Evolutionary conservation across 306 rosid species (phyloP).

Genomic region (Sicyos edulis): DNA sequence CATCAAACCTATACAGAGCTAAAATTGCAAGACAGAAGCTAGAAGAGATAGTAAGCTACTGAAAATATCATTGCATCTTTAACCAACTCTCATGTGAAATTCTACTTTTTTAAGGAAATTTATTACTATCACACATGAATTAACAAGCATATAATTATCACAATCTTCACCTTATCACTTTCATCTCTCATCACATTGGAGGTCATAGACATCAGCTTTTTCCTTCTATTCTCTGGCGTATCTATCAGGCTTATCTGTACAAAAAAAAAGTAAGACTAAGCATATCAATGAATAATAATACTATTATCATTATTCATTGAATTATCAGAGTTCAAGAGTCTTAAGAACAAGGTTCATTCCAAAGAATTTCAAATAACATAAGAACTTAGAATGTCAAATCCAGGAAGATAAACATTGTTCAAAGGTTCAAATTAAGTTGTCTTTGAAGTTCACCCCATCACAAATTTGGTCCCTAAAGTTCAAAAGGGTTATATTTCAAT

Average conservation of each 20-base stretch:
- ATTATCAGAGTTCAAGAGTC: not conserved
- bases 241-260: conserved; percentile 78
- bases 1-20: conserved; percentile 10
- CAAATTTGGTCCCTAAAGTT: not conserved
- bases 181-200: conserved; percentile 91
- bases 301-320: not conserved
- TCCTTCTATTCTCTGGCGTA: conserved; percentile 49
- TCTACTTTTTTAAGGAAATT: not conserved
- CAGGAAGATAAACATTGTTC: not conserved
- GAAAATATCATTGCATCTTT: conserved; percentile 1
- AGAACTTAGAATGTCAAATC: not conserved
- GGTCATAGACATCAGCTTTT: conserved; percentile 63
- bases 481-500: not conserved
- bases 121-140: not conserved
- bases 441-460: not conserved
- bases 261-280: conserved; percentile 12
- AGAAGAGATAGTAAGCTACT: not conserved
- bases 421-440: not conserved
- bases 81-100: not conserved
- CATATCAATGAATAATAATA: too few species aligned
- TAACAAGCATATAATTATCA: conserved; percentile 1
- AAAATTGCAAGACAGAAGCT: not conserved
- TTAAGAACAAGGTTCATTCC: not conserved
- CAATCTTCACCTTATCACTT: conserved; percentile 60
- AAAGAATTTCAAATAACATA: too few species aligned